Evolutionary conservation across 495 filamentous ascomycete species (phyloP).

Genomic region (Amphirosellinia nigrospora): DNA sequence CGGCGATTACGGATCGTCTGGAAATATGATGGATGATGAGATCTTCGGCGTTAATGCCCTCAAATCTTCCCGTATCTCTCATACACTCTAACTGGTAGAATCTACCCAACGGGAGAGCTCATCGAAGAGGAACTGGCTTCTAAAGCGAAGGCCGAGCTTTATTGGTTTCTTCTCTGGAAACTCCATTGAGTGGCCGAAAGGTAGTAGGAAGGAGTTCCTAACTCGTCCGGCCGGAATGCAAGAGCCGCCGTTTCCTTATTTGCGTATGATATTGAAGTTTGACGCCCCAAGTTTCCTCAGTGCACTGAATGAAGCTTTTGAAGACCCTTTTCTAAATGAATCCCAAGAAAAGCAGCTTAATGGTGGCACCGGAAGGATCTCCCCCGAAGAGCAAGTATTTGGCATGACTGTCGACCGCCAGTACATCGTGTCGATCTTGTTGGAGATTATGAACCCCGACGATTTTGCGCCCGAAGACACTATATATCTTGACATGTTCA

Average conservation of each 20-base stretch:
- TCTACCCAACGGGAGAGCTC: slow-evolving; percentile 84
- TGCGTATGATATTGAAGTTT: slow-evolving; percentile 83
- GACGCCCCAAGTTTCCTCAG: slow-evolving; percentile 92
- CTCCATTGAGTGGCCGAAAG: slow-evolving; percentile 67
- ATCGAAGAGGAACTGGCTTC: slow-evolving; percentile 71
- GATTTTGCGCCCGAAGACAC: slow-evolving; percentile 80
- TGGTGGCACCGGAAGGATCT: slow-evolving; percentile 53
- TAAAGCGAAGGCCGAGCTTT: slow-evolving; percentile 83
- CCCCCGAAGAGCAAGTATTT: slow-evolving; percentile 68
- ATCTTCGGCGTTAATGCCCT: slow-evolving; percentile 69
- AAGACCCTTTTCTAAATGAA: slow-evolving; percentile 91
- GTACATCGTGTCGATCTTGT: slow-evolving; percentile 84
- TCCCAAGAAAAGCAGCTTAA: slow-evolving; percentile 61
- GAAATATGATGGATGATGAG: slow-evolving; percentile 53
- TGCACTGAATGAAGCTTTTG: slow-evolving; percentile 95
- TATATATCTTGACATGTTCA: slow-evolving; percentile 97
- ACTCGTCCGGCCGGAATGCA: slow-evolving; percentile 54
- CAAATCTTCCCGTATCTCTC: slow-evolving; percentile 94
- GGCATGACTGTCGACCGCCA: slow-evolving; percentile 84
- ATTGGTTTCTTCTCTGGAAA: slow-evolving; percentile 91
- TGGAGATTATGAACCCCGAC: slow-evolving; percentile 80
- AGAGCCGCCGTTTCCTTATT: slow-evolving; percentile 79
- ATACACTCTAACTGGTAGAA: slow-evolving; percentile 85
- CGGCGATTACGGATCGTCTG: slow-evolving; percentile 51
- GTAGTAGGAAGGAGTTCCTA: slow-evolving; percentile 57